phyloP scores from a whole-genome alignment of 208 protist species.

The Trichomonas gallinae region DNA sequence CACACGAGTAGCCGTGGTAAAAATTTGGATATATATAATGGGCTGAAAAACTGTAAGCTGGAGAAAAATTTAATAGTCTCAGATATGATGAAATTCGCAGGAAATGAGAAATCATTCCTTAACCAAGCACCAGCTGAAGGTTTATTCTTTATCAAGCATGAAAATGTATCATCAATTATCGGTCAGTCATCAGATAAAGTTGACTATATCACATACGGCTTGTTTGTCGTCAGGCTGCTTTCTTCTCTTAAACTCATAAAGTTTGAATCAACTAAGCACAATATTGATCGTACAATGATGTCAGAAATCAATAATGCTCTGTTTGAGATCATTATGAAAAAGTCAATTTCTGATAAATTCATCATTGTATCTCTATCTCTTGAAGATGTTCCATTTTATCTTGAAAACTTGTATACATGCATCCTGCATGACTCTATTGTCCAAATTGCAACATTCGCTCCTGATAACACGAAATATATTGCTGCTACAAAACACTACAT shows the following conservation, averaged over 20 bases:
- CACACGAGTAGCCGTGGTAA: too few relatives aligned
- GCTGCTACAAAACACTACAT: neutral
- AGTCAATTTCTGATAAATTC: neutral
- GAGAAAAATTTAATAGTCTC: neutral
- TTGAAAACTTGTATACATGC: neutral
- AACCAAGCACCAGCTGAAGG: neutral
- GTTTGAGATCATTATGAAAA: neutral
- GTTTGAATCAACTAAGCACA: neutral
- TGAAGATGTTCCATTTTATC: neutral
- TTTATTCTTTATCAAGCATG: neutral
- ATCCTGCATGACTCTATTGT: neutral
- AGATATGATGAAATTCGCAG: neutral
- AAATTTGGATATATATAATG: too few relatives aligned
- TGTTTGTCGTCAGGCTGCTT: neutral
- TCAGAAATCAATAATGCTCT: neutral
- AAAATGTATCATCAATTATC: neutral
- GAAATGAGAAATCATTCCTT: neutral
- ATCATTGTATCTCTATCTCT: neutral
- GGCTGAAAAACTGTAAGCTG: too few relatives aligned
- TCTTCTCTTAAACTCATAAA: neutral
- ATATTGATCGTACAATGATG: neutral
- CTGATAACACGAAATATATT: neutral
- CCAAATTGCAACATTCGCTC: neutral
- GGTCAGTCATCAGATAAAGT: neutral
- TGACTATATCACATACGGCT: neutral